These are phyloP conservation scores for Trypanosoma melophagium DNA, from an alignment of 208 protist genomes.

Conservation along the genomic window DNA sequence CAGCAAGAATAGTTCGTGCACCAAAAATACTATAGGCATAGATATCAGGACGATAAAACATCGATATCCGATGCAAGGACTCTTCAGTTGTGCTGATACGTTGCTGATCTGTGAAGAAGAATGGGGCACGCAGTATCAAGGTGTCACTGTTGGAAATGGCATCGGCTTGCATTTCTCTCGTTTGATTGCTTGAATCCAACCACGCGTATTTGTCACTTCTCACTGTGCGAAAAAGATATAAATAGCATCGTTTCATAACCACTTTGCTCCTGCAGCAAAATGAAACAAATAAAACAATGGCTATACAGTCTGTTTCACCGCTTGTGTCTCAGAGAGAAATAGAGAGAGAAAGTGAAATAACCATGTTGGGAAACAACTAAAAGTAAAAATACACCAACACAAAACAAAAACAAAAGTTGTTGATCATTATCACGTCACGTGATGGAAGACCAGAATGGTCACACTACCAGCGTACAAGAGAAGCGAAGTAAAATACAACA, in stretches of 20 bases:
- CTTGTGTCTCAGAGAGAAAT: too few relatives aligned
- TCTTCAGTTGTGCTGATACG: slow-evolving; percentile 7
- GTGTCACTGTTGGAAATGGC: neutral
- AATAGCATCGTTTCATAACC: neutral
- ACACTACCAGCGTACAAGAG: too few relatives aligned
- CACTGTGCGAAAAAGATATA: neutral
- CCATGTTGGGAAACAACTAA: too few relatives aligned
- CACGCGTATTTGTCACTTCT: neutral
- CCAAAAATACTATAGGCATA: slow-evolving; percentile 27
- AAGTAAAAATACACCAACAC: too few relatives aligned
- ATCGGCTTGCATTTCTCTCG: neutral
- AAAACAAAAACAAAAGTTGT: too few relatives aligned
- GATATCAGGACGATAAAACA: slow-evolving; percentile 13
- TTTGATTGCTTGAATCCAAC: neutral
- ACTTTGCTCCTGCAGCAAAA: neutral
- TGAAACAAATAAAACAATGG: too few relatives aligned
- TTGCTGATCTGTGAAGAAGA: neutral
- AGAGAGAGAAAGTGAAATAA: too few relatives aligned
- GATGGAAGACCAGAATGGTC: too few relatives aligned
- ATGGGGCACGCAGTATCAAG: slow-evolving; percentile 1
- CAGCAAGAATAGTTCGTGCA: slow-evolving; percentile 3
- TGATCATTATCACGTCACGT: too few relatives aligned
- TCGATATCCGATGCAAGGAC: slow-evolving; percentile 9
- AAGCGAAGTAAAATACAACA: too few relatives aligned
- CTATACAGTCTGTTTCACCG: too few relatives aligned